A percentile compares a stretch with the other conserved stretches of the same genome.
Evolutionary conservation across 2,329 filamentous ascomycete species (phyloP).

Genomic region (Diaporthe citriasiana): DNA sequence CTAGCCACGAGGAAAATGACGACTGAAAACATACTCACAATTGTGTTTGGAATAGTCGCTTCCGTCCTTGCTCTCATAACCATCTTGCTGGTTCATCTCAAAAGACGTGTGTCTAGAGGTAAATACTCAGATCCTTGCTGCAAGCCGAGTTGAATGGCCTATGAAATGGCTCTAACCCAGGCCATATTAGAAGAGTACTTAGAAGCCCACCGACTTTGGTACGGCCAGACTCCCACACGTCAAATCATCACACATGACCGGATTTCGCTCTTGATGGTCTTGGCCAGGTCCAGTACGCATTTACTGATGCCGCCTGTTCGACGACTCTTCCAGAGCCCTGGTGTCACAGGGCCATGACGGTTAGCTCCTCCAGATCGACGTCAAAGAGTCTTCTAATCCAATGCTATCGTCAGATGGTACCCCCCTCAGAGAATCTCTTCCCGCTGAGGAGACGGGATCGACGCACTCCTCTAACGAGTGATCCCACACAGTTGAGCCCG

Average conservation of each 20-base stretch:
- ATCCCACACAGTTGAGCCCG: too few relatives aligned
- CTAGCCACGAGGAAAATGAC: neutral
- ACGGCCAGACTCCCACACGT: neutral
- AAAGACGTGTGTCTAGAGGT: neutral
- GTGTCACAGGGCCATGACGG: accelerated
- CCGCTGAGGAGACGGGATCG: too few relatives aligned
- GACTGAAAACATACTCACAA: neutral
- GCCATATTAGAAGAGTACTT: neutral
- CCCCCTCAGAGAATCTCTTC: too few relatives aligned
- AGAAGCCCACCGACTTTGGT: neutral
- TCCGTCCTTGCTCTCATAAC: neutral
- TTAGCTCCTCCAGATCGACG: neutral
- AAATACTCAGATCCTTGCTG: accelerated
- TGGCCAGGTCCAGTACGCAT: neutral
- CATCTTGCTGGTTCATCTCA: neutral
- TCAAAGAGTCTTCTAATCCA: neutral
- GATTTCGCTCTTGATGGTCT: too few relatives aligned
- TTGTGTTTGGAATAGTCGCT: neutral
- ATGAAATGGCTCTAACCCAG: neutral
- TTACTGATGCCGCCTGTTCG: neutral
- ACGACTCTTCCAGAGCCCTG: neutral
- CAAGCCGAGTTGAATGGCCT: neutral
- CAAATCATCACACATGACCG: neutral
- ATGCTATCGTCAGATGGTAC: neutral
- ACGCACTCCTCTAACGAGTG: too few relatives aligned